A percentile compares a stretch with the other conserved stretches of the same genome.
These are phyloP conservation scores for Ceriops zippeliana DNA, from an alignment of 345 rosid genomes.

Conservation along the genomic window DNA sequence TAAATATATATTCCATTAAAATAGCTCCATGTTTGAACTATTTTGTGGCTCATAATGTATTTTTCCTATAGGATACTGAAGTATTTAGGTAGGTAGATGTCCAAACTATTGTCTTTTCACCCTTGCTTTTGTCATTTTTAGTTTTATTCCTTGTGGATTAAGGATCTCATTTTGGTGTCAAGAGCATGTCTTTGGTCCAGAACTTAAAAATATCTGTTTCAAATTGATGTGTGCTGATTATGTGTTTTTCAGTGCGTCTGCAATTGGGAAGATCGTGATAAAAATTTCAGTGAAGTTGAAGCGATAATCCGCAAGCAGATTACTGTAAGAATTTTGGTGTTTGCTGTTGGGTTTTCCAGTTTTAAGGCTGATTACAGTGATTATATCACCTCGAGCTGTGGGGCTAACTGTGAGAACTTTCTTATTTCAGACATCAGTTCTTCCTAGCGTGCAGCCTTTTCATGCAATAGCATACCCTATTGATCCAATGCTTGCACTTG, in stretches of 20 bases:
- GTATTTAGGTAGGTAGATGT: too few species aligned
- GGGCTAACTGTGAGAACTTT: neutral
- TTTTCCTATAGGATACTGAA: too few species aligned
- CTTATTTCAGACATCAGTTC: constrained; percentile 65
- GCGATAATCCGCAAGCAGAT: constrained; percentile 83
- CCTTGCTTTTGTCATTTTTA: too few species aligned
- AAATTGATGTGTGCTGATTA: constrained; percentile 5
- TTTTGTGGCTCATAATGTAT: too few species aligned
- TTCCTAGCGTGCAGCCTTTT: constrained; percentile 98
- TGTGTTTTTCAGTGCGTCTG: constrained; percentile 62
- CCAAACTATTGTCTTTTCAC: too few species aligned
- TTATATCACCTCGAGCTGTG: neutral
- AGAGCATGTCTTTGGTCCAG: too few species aligned
- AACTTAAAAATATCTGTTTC: neutral
- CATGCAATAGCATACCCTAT: constrained; percentile 99
- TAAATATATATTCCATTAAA: too few species aligned
- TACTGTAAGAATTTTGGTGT: constrained; percentile 40
- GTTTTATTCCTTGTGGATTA: too few species aligned
- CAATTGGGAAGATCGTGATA: constrained; percentile 89
- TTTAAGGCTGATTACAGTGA: neutral
- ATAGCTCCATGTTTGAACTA: too few species aligned
- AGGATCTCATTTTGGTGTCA: too few species aligned
- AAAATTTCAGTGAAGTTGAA: constrained; percentile 82
- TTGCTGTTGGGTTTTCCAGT: neutral
- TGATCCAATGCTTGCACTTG: constrained; percentile 92